Evolutionary conservation across 2,329 filamentous ascomycete species (phyloP), one percentile per base, ranked within the genome.

Genomic region (Cadophora malorum): DNA sequence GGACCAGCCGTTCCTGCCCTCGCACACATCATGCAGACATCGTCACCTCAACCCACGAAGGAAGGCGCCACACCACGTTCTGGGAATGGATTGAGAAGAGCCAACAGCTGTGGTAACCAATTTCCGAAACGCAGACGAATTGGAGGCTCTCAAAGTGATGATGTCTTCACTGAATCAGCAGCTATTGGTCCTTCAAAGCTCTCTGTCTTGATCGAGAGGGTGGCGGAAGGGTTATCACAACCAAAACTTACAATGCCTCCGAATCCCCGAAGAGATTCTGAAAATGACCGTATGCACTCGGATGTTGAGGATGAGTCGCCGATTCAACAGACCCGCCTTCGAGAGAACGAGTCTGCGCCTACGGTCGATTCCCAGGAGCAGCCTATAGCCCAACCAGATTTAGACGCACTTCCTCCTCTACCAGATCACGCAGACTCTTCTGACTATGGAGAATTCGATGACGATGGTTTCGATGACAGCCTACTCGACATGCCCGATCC

Each of bases 61-160:
- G 78, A 79, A 63, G 78, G 78, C 1, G 77, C 75, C 52, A 78
- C 77, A 41, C 78, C 79, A 65, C 80, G 80, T 70, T 81, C 80
- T 58, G 83, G 80, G 69, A 81, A 80, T 68, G 82, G 82, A 4
- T 78, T 93, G 52, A 85, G 90, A 73, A 85, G 90, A 71, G 85
- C 90, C 1, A 85, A 89, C 68, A 93, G 90, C 76, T 91, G 89
- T 75, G 90, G 89, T 21, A 83, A 86, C 28, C 86, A 91, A 72
- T 92, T 90, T 85, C 89, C 90, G 1, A 94, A 94, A 78, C 84
- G 89, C 71, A 85, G 89, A 72, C 90, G 85, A 72, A 75, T 88
- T 8, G 70, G 67, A 28, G 69, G 67, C 25, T 47, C 58, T 14
- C 86, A 88, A 61, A 83, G 82, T 33, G 73, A 73, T 10, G 74